Evolutionary conservation across 1,139 yeast species (phyloP).

Genomic region (Candida dubliniensis): DNA sequence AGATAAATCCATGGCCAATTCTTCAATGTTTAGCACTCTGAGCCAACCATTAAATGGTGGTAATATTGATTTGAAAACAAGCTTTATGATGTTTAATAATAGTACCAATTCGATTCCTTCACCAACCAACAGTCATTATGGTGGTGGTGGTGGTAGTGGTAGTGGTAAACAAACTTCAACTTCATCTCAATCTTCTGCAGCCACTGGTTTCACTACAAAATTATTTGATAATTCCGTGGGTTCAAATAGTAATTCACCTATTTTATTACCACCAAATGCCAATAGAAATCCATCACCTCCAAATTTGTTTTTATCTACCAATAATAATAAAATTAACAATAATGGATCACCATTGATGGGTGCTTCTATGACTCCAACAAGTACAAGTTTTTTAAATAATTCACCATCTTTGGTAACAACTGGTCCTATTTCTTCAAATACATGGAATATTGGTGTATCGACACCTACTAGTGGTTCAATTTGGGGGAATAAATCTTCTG

Average conservation of each 20-base stretch:
- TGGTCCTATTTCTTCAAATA: slow-evolving; percentile 6
- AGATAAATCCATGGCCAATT: slow-evolving; percentile 1
- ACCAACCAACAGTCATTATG: slow-evolving; percentile 15
- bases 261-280: slow-evolving; percentile 15
- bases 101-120: slow-evolving; percentile 25
- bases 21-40: slow-evolving; percentile 7
- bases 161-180: slow-evolving; percentile 11
- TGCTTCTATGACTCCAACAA: slow-evolving; percentile 11
- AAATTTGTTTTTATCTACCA: slow-evolving; percentile 22
- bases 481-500: slow-evolving; percentile 13
- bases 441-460: slow-evolving; percentile 7
- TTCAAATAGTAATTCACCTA: slow-evolving; percentile 20
- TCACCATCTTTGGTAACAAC: slow-evolving; percentile 20
- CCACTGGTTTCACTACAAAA: slow-evolving; percentile 17
- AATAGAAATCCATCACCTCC: slow-evolving; percentile 24
- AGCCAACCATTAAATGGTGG: slow-evolving; percentile 3
- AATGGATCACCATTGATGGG: slow-evolving; percentile 12
- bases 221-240: slow-evolving; percentile 19
- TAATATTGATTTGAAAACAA: slow-evolving; percentile 12
- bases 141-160: not conserved
- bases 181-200: slow-evolving; percentile 14
- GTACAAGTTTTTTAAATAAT: slow-evolving; percentile 16
- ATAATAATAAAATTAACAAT: slow-evolving; percentile 7
- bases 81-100: slow-evolving; percentile 21
- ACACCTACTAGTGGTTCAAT: slow-evolving; percentile 10